These are phyloP conservation scores for Colletotrichum karsti DNA, from an alignment of 2,329 filamentous ascomycete genomes.

Conservation along the genomic window DNA sequence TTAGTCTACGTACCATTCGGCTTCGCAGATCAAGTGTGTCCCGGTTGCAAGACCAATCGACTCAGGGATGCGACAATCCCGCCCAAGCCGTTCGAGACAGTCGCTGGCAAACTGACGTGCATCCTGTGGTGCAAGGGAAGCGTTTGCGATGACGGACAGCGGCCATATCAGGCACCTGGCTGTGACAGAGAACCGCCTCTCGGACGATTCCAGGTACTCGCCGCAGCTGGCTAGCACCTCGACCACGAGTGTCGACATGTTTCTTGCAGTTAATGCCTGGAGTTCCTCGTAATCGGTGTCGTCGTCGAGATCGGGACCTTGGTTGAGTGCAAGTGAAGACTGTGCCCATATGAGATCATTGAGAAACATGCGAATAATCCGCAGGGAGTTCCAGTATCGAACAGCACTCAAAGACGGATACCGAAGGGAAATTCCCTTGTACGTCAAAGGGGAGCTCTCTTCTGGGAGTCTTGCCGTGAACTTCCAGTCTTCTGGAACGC, in stretches of 20 bases:
- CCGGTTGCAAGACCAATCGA: neutral
- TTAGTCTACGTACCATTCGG: conserved; percentile 27
- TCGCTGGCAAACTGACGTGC: conserved; percentile 23
- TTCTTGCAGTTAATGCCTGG: conserved; percentile 2
- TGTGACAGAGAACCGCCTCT: conserved; percentile 30
- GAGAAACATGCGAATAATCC: conserved; percentile 35
- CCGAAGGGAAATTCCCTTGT: conserved; percentile 23
- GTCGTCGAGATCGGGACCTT: neutral
- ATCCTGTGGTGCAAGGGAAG: conserved; percentile 10
- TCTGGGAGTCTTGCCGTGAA: neutral
- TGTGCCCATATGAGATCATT: conserved; percentile 28
- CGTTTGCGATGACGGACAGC: conserved; percentile 30
- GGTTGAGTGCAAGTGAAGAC: neutral
- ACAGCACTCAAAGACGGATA: conserved; percentile 32
- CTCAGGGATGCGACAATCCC: conserved; percentile 33
- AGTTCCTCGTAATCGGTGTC: conserved; percentile 12
- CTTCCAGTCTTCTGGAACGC: conserved; percentile 13
- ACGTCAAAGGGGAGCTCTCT: conserved; percentile 28
- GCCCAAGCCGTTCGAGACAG: conserved; percentile 31
- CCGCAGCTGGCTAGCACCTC: conserved; percentile 34
- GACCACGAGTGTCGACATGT: conserved; percentile 29
- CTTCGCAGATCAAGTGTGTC: neutral
- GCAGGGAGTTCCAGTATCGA: conserved; percentile 36
- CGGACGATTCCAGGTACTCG: conserved; percentile 26
- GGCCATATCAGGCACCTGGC: conserved; percentile 36